Evolutionary conservation across 106 monocot species (phyloP).

Genomic region (Narthecium ossifragum): DNA sequence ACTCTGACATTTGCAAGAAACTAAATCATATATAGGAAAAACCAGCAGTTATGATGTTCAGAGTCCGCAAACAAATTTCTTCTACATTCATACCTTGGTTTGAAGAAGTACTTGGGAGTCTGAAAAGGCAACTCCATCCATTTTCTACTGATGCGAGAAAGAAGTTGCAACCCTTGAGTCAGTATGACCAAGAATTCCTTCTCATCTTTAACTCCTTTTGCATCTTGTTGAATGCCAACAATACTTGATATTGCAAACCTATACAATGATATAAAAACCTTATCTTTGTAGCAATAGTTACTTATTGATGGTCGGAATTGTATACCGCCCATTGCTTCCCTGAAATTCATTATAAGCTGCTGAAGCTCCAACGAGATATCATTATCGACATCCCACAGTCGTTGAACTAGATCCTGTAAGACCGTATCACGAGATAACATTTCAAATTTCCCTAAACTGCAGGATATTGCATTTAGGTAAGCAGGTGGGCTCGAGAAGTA

Average conservation of each 20-base stretch:
- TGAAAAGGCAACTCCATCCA: slow-evolving; percentile 52
- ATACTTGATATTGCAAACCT: slow-evolving; percentile 32
- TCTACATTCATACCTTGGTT: slow-evolving; percentile 40
- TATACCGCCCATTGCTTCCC: slow-evolving; percentile 8
- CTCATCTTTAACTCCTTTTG: slow-evolving; percentile 21
- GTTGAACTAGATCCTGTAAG: slow-evolving; percentile 44
- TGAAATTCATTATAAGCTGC: slow-evolving; percentile 19
- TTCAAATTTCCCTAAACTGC: neutral
- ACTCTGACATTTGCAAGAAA: no score
- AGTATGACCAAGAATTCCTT: slow-evolving; percentile 13
- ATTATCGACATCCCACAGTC: slow-evolving; percentile 42
- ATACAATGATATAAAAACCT: slow-evolving; percentile 22
- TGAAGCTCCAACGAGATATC: slow-evolving; percentile 21
- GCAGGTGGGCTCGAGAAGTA: slow-evolving; percentile 20
- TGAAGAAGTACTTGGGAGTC: slow-evolving; percentile 68
- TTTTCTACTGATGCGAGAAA: slow-evolving; percentile 36
- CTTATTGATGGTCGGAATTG: slow-evolving; percentile 24
- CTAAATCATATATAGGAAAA: no score
- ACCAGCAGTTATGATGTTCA: no score
- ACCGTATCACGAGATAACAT: slow-evolving; percentile 9
- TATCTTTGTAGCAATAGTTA: slow-evolving; percentile 19
- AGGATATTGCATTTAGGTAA: slow-evolving; percentile 2
- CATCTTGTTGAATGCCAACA: slow-evolving; percentile 27
- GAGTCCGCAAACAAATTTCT: no score
- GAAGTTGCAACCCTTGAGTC: slow-evolving; percentile 29